phyloP scores from a whole-genome alignment of 805 yeast species.

The Cyberlindnera petersonii region DNA sequence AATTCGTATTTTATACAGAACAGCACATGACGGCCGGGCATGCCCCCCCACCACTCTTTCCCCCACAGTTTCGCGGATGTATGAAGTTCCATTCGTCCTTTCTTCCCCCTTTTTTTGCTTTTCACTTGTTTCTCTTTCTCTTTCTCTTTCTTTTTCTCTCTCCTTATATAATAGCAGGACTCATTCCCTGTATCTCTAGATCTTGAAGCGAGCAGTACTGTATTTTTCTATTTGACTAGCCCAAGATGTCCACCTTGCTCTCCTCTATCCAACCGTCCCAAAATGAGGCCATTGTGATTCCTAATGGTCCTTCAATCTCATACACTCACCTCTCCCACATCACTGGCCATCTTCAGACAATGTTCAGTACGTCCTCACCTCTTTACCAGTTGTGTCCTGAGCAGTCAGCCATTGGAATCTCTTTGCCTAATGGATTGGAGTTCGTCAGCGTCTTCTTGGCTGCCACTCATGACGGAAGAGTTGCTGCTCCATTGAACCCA shows the following conservation, averaged over 20 bases:
- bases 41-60: no score
- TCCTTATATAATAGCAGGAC: no score
- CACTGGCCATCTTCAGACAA: slow-evolving; percentile 46
- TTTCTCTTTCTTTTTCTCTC: no score
- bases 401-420: slow-evolving; percentile 52
- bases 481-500: slow-evolving; percentile 70
- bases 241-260: slow-evolving; percentile 30
- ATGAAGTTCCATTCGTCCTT: no score
- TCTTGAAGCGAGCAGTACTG: no score
- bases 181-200: no score
- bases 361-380: slow-evolving; percentile 43
- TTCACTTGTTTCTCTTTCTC: no score
- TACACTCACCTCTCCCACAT: slow-evolving; percentile 42
- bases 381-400: slow-evolving; percentile 30
- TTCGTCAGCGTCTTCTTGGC: slow-evolving; percentile 54
- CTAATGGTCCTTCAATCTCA: slow-evolving; percentile 43
- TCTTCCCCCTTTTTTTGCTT: no score
- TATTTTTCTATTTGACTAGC: slow-evolving; percentile 3
- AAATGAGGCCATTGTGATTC: slow-evolving; percentile 42
- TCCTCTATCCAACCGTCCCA: slow-evolving; percentile 35
- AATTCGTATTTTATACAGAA: no score
- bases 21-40: no score
- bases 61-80: no score
- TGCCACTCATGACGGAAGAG: slow-evolving; percentile 48
- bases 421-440: slow-evolving; percentile 60